phyloP scores from a whole-genome alignment of 768 basidiomycete species.

The Cyclocybe aegerita region DNA sequence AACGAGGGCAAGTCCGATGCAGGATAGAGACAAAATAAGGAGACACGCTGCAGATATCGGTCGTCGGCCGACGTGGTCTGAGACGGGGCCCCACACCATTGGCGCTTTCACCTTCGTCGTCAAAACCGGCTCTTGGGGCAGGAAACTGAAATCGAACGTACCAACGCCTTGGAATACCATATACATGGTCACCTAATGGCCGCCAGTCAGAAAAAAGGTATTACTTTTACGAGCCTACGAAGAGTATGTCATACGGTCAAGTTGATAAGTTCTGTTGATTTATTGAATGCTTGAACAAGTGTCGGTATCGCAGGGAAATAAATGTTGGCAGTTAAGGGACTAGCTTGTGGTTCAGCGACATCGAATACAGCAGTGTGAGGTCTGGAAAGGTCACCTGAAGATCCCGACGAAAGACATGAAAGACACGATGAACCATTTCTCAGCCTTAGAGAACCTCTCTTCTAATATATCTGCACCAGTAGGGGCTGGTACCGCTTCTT shows the following conservation, averaged over 20 bases:
- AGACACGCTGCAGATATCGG: constrained; percentile 65
- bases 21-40: constrained; percentile 60
- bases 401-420: constrained; percentile 58
- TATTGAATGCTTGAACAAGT: constrained; percentile 59
- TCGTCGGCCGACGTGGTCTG: constrained; percentile 65
- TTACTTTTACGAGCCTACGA: too few species aligned
- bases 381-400: constrained; percentile 48
- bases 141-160: constrained; percentile 23
- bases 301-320: constrained; percentile 81
- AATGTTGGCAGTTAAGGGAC: constrained; percentile 73
- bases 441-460: constrained; percentile 44
- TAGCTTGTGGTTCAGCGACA: constrained; percentile 17
- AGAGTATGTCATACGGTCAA: constrained; percentile 49
- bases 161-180: constrained; percentile 68
- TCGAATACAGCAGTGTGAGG: background rate
- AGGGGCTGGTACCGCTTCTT: too few species aligned
- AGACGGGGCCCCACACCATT: constrained; percentile 70
- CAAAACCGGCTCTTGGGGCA: background rate
- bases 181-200: constrained; percentile 59
- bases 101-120: constrained; percentile 42
- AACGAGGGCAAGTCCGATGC: constrained; percentile 55
- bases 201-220: background rate
- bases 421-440: constrained; percentile 71
- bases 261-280: constrained; percentile 72
- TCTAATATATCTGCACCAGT: too few species aligned